Base-by-base conservation (phyloP, 495 filamentous ascomycete species). In the Xylaria cubensis region DNA sequence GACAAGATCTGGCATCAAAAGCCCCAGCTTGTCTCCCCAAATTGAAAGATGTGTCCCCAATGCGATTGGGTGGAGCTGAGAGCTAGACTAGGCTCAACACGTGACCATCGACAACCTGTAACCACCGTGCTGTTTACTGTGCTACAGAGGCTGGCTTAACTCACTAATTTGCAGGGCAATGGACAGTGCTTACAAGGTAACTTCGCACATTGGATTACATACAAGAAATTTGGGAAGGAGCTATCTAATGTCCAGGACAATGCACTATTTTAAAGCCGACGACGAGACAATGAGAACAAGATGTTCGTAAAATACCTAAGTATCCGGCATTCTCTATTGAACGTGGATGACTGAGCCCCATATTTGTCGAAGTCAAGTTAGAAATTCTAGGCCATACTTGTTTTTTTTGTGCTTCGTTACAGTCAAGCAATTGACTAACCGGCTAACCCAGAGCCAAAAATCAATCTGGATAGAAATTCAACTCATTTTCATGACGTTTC, bases 11-110 rank as follows among this genome's bases (percentile, higher is more conserved):
- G 83, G 83, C 83, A 82, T 84, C 81, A 83, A 83, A 81, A 76
- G 74, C 72, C 74, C 62, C 80, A 82, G 78, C 79, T 82, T 77
- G 17, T 42, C 15, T 26, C 79, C 73, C 76, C 73, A 74, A 77
- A 77, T 78, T 78, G 74, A 75, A 80, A 76, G 82, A 86, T 85
- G 84, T 86, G 84, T 85, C 84, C 84, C 72, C 84, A 86, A 83
- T 84, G 69, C 68, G 9, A 39, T 80, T 75, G 81, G 77, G 77
- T 81, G 82, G 80, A 79, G 74, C 78, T 75, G 62, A 55, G 56
- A n/a, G 55, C 55, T 58, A 26, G 55, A 34, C 29, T 51, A 80
- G 80, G 81, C 78, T n/a, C 15, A 48, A 72, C 75, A 77, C 75
- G 75, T 77, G 75, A 77, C 15, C 55, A 32, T 17, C 17, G 1